Conservation (phyloP, 257 asterid genomes). For the Solanum chiquidenum region DNA sequence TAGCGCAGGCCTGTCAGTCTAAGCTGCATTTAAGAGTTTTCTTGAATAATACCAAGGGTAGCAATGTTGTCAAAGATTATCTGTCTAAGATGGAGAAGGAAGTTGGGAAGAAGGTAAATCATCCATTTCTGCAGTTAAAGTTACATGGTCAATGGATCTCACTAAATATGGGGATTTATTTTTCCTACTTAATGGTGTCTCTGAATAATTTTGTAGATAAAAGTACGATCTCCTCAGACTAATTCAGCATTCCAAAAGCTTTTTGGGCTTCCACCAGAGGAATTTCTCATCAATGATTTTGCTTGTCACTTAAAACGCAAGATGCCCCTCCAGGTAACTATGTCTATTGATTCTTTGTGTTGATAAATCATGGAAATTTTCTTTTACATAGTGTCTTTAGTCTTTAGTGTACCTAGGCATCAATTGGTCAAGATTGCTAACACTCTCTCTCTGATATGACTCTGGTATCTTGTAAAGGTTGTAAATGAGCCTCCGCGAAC, state of each 20-base stretch:
- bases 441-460: neutral
- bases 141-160: neutral
- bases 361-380: neutral
- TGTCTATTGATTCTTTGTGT: neutral
- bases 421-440: neutral
- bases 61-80: conserved; percentile 69
- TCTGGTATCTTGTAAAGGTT: neutral
- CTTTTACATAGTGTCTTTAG: neutral
- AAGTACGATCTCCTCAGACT: conserved; percentile 91
- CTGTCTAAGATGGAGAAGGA: conserved; percentile 94
- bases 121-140: neutral
- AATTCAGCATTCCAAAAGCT: conserved; percentile 95
- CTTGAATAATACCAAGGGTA: conserved; percentile 71
- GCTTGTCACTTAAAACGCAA: conserved; percentile 86
- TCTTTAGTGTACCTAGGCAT: neutral
- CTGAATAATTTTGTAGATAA: conserved; percentile 42
- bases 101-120: conserved; percentile 86
- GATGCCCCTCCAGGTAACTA: conserved; percentile 93
- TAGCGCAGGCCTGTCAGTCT: conserved; percentile 97
- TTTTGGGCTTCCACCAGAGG: conserved; percentile 86
- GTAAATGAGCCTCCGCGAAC: neutral
- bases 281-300: conserved; percentile 95
- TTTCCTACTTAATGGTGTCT: conserved; percentile 7
- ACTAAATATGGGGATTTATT: neutral
- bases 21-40: conserved; percentile 83